Percentiles rank a stretch among this genome's conserved stretches.
Conservation (phyloP, 768 basidiomycete species). For the Ramaria sp. region DNA sequence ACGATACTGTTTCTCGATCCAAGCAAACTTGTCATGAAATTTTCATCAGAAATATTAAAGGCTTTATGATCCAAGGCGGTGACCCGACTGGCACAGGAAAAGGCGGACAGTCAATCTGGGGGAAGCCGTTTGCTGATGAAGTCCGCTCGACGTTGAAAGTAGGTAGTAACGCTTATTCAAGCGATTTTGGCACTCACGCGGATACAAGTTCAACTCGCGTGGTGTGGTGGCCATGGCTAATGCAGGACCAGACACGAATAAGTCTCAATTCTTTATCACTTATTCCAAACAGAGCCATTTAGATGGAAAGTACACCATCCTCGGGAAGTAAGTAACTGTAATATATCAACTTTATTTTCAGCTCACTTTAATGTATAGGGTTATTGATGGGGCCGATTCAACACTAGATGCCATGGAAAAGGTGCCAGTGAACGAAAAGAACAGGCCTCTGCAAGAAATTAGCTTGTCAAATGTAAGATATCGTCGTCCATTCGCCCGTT, state of each 20-base stretch:
- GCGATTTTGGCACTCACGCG: neutral
- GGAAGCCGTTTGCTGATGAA: constrained; percentile 84
- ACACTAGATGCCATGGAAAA: constrained; percentile 92
- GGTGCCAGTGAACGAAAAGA: constrained; percentile 83
- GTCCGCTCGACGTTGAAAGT: constrained; percentile 91
- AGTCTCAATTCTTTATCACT: constrained; percentile 81
- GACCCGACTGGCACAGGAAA: constrained; percentile 88
- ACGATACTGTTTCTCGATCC: constrained; percentile 15
- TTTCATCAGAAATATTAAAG: constrained; percentile 65
- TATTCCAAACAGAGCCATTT: constrained; percentile 91
- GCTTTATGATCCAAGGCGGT: constrained; percentile 93
- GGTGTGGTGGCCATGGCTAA: constrained; percentile 99
- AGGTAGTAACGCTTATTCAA: neutral
- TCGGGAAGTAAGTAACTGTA: constrained; percentile 56
- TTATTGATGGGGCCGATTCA: constrained; percentile 96
- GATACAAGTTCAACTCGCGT: constrained; percentile 76
- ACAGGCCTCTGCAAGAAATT: constrained; percentile 78
- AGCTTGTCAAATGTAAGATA: constrained; percentile 62
- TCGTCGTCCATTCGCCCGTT: constrained; percentile 4
- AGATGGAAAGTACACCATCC: constrained; percentile 89
- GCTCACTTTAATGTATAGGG: constrained; percentile 24
- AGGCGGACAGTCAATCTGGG: constrained; percentile 96
- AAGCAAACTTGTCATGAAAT: constrained; percentile 5
- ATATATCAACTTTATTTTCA: neutral
- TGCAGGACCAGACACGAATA: constrained; percentile 88